Evolutionary conservation across 441 rosid species (phyloP).

Genomic region (Isatis lusitanica): DNA sequence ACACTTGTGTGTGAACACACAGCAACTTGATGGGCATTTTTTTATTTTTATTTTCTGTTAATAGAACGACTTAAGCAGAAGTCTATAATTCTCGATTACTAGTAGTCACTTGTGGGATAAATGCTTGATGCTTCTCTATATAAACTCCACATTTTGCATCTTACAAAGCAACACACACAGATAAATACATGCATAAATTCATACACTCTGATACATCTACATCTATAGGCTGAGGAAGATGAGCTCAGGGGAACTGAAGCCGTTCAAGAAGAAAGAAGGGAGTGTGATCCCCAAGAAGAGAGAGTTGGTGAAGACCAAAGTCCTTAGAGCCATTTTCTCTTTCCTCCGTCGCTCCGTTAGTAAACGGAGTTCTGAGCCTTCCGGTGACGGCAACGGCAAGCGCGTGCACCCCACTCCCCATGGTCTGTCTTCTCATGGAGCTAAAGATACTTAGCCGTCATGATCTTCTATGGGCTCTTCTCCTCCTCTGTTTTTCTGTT

Average conservation of each 20-base stretch:
- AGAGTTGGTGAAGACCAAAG: conserved; percentile 44
- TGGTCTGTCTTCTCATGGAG: not conserved
- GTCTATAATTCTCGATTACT: not conserved
- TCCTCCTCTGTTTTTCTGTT: not conserved
- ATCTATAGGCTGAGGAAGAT: conserved; percentile 11
- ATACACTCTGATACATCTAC: not conserved
- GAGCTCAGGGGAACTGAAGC: conserved; percentile 15
- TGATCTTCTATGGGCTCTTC: conserved; percentile 12
- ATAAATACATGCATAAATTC: not conserved
- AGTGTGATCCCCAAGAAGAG: conserved; percentile 46
- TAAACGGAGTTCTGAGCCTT: not conserved
- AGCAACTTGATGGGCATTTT: not conserved
- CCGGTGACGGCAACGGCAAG: conserved; percentile 4
- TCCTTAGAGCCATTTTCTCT: conserved; percentile 26
- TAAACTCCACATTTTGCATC: not conserved
- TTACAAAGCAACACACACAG: not conserved
- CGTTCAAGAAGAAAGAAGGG: conserved; percentile 37
- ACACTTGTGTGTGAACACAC: conserved; percentile 12
- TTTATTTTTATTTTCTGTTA: not conserved
- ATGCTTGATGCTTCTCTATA: not conserved
- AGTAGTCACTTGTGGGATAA: not conserved
- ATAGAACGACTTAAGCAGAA: not conserved
- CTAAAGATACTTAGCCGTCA: conserved; percentile 2
- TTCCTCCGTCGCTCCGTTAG: not conserved
- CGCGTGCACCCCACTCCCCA: conserved; percentile 26